phyloP scores from a whole-genome alignment of 495 filamentous ascomycete genomes.

The Hypoxylon cercidicola region DNA sequence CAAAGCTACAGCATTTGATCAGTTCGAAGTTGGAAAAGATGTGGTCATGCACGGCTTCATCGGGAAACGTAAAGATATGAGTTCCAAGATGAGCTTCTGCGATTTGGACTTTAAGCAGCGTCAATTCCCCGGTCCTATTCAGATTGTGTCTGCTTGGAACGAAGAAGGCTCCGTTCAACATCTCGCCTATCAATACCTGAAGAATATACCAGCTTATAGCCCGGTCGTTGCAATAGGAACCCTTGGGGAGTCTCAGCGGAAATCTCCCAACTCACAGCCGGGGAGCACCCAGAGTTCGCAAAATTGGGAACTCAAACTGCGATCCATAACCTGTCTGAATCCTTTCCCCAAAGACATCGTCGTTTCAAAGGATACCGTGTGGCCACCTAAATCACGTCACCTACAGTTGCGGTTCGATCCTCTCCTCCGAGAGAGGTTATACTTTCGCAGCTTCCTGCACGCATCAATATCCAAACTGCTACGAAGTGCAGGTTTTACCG shows the following conservation, averaged over 20 bases:
- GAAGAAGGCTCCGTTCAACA: constrained; percentile 37
- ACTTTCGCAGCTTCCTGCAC: constrained; percentile 65
- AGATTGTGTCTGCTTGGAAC: constrained; percentile 50
- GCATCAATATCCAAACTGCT: constrained; percentile 64
- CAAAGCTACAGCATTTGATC: constrained; percentile 52
- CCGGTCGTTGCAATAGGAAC: constrained; percentile 53
- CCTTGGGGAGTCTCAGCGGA: constrained; percentile 24
- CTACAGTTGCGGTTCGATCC: constrained; percentile 81
- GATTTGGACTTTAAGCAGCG: constrained; percentile 57
- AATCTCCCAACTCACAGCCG: constrained; percentile 2
- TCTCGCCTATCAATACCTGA: constrained; percentile 43
- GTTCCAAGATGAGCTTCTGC: constrained; percentile 75
- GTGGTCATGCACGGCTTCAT: constrained; percentile 81
- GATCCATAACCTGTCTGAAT: constrained; percentile 75
- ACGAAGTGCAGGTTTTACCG: constrained; percentile 66
- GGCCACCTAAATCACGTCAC: constrained; percentile 78
- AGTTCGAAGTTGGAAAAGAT: constrained; percentile 53
- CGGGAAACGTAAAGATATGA: constrained; percentile 67
- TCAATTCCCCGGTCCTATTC: constrained; percentile 28
- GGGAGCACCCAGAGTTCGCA: background rate
- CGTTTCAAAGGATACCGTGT: constrained; percentile 74
- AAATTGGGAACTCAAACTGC: constrained; percentile 51
- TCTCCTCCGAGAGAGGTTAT: constrained; percentile 69
- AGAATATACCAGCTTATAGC: constrained; percentile 48
- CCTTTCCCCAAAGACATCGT: constrained; percentile 80